Base-by-base conservation (phyloP, 192 early-diverging fungal genomes). In the Thamnidium elegans region DNA sequence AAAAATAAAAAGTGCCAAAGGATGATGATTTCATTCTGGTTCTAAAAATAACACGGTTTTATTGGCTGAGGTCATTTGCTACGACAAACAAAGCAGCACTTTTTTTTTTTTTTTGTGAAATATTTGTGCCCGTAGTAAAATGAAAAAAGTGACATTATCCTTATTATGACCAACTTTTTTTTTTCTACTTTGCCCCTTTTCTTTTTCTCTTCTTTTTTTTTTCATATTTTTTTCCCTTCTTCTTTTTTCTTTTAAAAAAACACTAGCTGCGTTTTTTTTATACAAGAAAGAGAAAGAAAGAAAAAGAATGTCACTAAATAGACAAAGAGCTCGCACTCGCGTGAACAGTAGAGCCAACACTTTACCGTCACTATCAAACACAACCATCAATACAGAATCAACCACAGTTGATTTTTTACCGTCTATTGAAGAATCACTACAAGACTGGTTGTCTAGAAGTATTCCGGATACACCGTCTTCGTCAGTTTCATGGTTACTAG, bases 371-470 rank as follows among this genome's bases (percentile, higher is more conserved):
- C 21, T 47, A 46, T 26, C 21, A 3, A 56, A 14, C 19, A 56
- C 58, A 34, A 39, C 36, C 9, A 19, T 36, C 19, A 14, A 48
- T 17, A 32, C 61, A 19, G 31, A 34, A 31, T 19, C 45, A n/a
- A 63, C 32, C 8, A 42, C n/a, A 8, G 31, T 15, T 13, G 30
- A 26, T 9, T 30, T 51, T 17, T 15, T 39, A 20, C 46, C 61
- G 34, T 51, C 46, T 51, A 51, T 51, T 43, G 63, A 54, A 54
- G 50, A 53, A n/a, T 64, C 63, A 50, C 45, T 63, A 2, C 53
- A 69, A 26, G 67, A 69, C 13, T 69, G 67, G 67, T 26, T 69
- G 42, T 52, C 53, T 9, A 59, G 60, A n/a, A 63, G 44, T 47
- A 63, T 62, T 55, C 52, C 67, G 21, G 67, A 63, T 46, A 43